These are phyloP conservation scores for Pythium sukuiense DNA, from an alignment of 352 stramenopile genomes.

Conservation along the genomic window DNA sequence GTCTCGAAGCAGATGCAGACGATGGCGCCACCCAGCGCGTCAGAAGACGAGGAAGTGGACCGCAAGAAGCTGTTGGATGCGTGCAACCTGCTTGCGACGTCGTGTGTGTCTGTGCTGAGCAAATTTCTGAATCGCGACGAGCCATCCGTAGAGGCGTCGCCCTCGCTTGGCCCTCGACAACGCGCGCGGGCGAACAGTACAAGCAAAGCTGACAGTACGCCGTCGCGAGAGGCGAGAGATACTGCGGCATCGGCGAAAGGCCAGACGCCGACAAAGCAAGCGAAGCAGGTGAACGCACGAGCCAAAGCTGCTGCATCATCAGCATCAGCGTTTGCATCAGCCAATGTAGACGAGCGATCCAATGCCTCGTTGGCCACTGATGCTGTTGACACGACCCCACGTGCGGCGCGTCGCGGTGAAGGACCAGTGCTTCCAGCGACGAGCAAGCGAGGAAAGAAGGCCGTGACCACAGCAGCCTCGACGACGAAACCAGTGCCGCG, in stretches of 20 bases:
- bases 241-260: not conserved
- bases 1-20: constrained; percentile 45
- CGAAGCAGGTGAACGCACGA: not conserved
- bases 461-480: not conserved
- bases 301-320: not conserved
- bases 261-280: constrained; percentile 1
- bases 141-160: constrained; percentile 1
- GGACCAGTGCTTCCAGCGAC: not conserved
- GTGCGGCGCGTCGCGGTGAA: not conserved
- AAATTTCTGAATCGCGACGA: constrained; percentile 54
- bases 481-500: not conserved
- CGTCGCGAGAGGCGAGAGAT: not conserved
- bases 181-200: constrained; percentile 23
- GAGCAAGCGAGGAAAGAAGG: constrained; percentile 16
- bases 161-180: constrained; percentile 11
- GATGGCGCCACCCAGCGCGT: constrained; percentile 23
- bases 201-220: constrained; percentile 12
- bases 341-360: not conserved
- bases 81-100: constrained; percentile 59
- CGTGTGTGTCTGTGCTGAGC: constrained; percentile 57
- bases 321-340: not conserved
- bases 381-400: not conserved
- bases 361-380: not conserved
- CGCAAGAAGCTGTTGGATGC: constrained; percentile 54
- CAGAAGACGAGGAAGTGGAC: constrained; percentile 20